These are phyloP conservation scores for Trypanosoma mega DNA, from an alignment of 208 protist species.

Conservation along the genomic window DNA sequence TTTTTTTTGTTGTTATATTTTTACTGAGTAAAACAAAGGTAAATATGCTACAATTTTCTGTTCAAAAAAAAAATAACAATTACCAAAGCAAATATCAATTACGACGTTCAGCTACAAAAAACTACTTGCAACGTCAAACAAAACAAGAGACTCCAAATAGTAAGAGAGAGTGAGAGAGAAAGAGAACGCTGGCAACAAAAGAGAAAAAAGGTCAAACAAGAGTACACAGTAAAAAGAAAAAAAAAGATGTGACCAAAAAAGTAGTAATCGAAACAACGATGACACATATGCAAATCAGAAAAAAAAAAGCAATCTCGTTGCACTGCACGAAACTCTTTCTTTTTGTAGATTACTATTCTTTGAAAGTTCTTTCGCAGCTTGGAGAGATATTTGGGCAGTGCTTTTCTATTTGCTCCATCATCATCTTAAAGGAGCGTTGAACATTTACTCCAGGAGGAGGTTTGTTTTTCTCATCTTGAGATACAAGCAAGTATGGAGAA, in stretches of 20 bases:
- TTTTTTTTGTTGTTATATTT: not conserved
- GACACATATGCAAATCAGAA: no score
- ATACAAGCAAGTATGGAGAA: slow-evolving; percentile 64
- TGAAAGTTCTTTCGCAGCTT: no score
- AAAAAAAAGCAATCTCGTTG: slow-evolving; percentile 9
- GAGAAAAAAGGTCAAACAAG: slow-evolving; percentile 12
- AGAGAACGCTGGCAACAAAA: no score
- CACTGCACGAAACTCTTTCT: slow-evolving; percentile 10
- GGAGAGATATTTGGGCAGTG: slow-evolving; percentile 54
- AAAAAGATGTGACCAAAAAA: slow-evolving; percentile 14
- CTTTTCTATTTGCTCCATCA: slow-evolving; percentile 76
- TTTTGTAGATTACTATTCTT: slow-evolving; percentile 11
- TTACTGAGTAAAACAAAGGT: not conserved
- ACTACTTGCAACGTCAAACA: no score
- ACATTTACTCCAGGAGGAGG: slow-evolving; percentile 58
- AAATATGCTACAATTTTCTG: not conserved
- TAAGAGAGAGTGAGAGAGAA: no score
- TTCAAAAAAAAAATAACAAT: slow-evolving; percentile 18
- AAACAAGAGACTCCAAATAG: no score
- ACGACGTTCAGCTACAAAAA: no score
- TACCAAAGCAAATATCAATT: no score
- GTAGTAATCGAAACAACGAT: not conserved
- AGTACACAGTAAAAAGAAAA: slow-evolving; percentile 6
- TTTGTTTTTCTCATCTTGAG: slow-evolving; percentile 72
- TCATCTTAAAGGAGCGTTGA: slow-evolving; percentile 60